phyloP scores from a whole-genome alignment of 495 filamentous ascomycete genomes.

The Xylaria grammica region DNA sequence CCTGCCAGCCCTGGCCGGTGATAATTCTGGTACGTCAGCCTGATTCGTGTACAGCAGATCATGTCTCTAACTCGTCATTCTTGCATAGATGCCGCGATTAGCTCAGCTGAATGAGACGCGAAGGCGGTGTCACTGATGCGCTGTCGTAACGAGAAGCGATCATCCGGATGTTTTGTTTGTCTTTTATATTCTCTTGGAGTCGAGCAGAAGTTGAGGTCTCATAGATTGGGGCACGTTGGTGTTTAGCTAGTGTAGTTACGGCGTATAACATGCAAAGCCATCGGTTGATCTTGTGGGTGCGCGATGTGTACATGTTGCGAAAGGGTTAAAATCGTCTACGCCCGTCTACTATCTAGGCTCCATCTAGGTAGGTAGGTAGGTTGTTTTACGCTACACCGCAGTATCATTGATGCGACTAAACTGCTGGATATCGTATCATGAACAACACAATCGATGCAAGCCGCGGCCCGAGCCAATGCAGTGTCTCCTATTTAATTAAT shows the following conservation, averaged over 20 bases:
- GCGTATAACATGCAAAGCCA: neutral
- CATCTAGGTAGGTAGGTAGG: too few species aligned
- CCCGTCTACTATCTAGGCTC: too few species aligned
- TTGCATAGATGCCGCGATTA: constrained; percentile 6
- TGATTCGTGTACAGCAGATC: neutral
- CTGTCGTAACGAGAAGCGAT: constrained; percentile 10
- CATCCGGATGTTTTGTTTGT: neutral
- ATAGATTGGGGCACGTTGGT: neutral
- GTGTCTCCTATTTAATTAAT: constrained; percentile 1
- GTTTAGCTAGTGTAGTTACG: neutral
- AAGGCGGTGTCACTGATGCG: constrained; percentile 6
- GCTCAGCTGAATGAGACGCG: neutral
- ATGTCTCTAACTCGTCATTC: constrained; percentile 9
- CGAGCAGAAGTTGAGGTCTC: neutral
- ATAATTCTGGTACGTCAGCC: neutral
- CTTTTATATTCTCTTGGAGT: neutral
- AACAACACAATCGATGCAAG: neutral
- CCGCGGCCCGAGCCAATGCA: constrained; percentile 1
- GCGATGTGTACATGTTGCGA: neutral
- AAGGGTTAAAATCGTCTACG: too few species aligned
- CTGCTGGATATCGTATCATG: too few species aligned
- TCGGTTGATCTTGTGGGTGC: neutral
- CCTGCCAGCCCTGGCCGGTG: neutral
- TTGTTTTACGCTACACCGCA: too few species aligned
- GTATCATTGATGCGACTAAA: too few species aligned